These are phyloP conservation scores for Rhizophagus clarus DNA, from an alignment of 192 early-diverging fungal genomes.

Conservation along the genomic window DNA sequence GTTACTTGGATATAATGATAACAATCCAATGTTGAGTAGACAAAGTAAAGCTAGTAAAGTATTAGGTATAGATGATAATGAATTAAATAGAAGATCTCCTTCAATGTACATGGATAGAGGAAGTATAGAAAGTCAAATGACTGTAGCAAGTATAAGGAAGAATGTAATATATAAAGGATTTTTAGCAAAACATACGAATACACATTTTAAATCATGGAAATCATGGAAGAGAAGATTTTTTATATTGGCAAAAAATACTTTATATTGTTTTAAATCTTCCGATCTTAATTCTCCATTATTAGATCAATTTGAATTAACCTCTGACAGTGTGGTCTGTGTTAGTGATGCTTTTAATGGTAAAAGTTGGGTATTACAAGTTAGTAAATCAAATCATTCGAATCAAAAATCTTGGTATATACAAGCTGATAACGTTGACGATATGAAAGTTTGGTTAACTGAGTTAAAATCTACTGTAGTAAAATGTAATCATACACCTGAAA, in stretches of 20 bases:
- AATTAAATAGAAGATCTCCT: neutral
- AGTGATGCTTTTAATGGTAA: constrained; percentile 46
- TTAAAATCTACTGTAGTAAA: constrained; percentile 42
- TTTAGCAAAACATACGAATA: constrained; percentile 39
- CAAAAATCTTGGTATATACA: constrained; percentile 47
- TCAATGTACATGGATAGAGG: constrained; percentile 20
- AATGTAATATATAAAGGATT: constrained; percentile 32
- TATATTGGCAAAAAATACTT: constrained; percentile 36
- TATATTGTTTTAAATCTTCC: constrained; percentile 48
- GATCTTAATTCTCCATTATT: constrained; percentile 38
- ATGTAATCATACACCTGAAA: constrained; percentile 15
- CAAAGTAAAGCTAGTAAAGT: constrained; percentile 18
- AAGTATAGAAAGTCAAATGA: neutral
- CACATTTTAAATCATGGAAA: constrained; percentile 43
- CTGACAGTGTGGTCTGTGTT: constrained; percentile 47
- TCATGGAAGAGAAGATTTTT: constrained; percentile 49
- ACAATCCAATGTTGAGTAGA: neutral
- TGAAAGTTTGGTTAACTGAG: constrained; percentile 42
- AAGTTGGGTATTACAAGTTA: constrained; percentile 43
- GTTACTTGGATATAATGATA: constrained; percentile 10
- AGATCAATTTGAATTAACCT: constrained; percentile 38
- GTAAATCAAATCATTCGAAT: constrained; percentile 35
- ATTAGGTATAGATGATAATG: constrained; percentile 13
- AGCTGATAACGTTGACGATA: constrained; percentile 42
- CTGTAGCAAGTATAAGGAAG: constrained; percentile 20